Base-by-base conservation (phyloP, 202 grass and related monocot species). In the Sporobolus alterniflorus region DNA sequence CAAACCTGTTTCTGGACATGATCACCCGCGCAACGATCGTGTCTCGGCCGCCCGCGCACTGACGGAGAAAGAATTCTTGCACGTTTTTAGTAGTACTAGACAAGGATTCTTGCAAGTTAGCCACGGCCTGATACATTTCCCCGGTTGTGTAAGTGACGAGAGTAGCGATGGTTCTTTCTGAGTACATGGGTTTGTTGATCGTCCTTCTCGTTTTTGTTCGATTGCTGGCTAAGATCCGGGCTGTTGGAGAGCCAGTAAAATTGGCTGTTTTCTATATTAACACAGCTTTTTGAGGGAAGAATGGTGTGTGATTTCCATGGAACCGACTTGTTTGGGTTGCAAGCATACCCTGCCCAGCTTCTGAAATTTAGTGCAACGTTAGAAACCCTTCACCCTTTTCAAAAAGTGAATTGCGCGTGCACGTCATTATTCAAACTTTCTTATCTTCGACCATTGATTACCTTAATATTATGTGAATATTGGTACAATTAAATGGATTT, bases 51-150 rank as follows among this genome's bases (percentile, higher is more conserved):
- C 36, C 77, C 69, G 52, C 62, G 47, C 29, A 77, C 54, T 36
- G 46, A 83, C 70, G 47, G 71, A 67, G 26, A 80, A 67, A 72
- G 74, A 57, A 88, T 88, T 82, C 85, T 83, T 78, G 81, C 79
- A 82, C 79, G 57, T 56, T 57, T 3, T 9, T 71, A 54, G 62
- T 56, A 49, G 14, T 65, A 82, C 62, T 80, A 84, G 55, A 57
- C 71, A 71, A 42, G 70, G 70, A 73, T 81, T 67, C 84, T 47
- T 80, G 9, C 42, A 31, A 20, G 85, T 32, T 12, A 63, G 44
- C 42, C 82, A 82, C 77, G 59, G 31, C 54, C 64, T 18, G 56
- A 39, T 7, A 7, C 41, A 3, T 39, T 81, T 81, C 56, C 87
- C 75, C 67, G 54, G 47, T 15, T 34, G 55, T 65, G 72, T 65